Evolutionary conservation across 352 stramenopile genomes (phyloP), one percentile per base, ranked within the genome.

Genomic region (Plasmopara muralis): DNA sequence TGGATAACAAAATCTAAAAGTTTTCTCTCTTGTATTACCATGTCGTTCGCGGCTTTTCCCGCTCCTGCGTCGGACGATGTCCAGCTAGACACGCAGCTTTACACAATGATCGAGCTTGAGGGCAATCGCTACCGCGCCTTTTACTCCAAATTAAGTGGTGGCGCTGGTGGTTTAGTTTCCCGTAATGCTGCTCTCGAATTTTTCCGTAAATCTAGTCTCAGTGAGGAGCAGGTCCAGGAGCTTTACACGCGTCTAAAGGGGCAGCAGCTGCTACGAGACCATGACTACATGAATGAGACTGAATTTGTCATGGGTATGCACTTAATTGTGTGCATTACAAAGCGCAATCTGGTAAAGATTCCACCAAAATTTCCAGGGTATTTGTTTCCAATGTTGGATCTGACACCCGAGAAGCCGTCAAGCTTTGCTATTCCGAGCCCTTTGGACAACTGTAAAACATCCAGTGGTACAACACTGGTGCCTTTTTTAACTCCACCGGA

Each of bases 271-370:
- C 43, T 70, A n/a, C 15, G 44, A 0, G 68, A 83, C 45, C 5
- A 41, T 1, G 13, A 67, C 20, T 38, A 50, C 10, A 58, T 90
- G 53, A 70, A 64, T 39, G 66, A 73, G 51, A 72, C 65, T 20
- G 74, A 86, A 54, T 90, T 90, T 51, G 52, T 75, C 41, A 69
- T 83, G 47, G 73, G 58, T 33, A 90, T 90, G 80, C 80, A 90
- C 62, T 62, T 90, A 14, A 88, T 90, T 44, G 71, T 88, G 60
- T 90, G 80, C 52, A 74, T 80, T 47, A 87, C 80, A 20, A 87
- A 87, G 55, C 77, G 80, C 30, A 76, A 63, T 40, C 60, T 88
- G n/a, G 53, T 56, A 0, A 59, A 57, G 34, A 60, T 90, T 35
- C 77, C 80, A 6, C 29, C 57, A 10, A 57, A 47, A 4, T 84